phyloP scores from a whole-genome alignment of 805 yeast species.

The Kluyveromyces nonfermentans region DNA sequence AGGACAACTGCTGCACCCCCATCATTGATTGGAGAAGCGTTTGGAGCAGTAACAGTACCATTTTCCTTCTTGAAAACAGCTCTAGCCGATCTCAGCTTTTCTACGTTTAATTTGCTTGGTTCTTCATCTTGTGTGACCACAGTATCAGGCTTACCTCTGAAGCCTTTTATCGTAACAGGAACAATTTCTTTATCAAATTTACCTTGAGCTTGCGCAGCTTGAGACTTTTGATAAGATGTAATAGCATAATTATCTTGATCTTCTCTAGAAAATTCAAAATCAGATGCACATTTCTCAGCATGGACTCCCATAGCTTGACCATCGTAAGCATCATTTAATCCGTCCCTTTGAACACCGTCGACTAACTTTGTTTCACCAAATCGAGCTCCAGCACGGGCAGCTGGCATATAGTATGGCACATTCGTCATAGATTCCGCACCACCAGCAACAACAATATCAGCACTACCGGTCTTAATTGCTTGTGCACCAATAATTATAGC shows the following conservation, averaged over 20 bases:
- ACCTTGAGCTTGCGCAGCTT: conserved; percentile 66
- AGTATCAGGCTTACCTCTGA: conserved; percentile 81
- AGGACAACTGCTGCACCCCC: conserved; percentile 95
- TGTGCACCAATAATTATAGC: conserved; percentile 87
- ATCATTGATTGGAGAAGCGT: conserved; percentile 92
- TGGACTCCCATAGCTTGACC: conserved; percentile 90
- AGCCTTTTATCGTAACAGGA: conserved; percentile 82
- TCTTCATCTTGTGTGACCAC: conserved; percentile 78
- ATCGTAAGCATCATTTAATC: conserved; percentile 86
- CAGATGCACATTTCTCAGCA: conserved; percentile 92
- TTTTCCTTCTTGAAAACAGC: conserved; percentile 89
- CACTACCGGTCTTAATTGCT: conserved; percentile 75
- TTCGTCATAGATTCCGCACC: conserved; percentile 98
- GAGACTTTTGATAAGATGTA: conserved; percentile 77
- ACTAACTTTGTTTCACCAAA: conserved; percentile 73
- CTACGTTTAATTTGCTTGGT: conserved; percentile 63
- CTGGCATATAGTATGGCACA: conserved; percentile 83
- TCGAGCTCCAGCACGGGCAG: conserved; percentile 81
- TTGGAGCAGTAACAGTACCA: conserved; percentile 96
- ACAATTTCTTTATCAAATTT: conserved; percentile 77
- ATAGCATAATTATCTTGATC: conserved; percentile 87
- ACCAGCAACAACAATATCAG: conserved; percentile 91
- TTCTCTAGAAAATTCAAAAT: conserved; percentile 68
- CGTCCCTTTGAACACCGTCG: conserved; percentile 90
- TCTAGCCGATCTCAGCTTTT: conserved; percentile 72